Base-by-base conservation (phyloP, 2,329 filamentous ascomycete species). In the Colletotrichum sp. region DNA sequence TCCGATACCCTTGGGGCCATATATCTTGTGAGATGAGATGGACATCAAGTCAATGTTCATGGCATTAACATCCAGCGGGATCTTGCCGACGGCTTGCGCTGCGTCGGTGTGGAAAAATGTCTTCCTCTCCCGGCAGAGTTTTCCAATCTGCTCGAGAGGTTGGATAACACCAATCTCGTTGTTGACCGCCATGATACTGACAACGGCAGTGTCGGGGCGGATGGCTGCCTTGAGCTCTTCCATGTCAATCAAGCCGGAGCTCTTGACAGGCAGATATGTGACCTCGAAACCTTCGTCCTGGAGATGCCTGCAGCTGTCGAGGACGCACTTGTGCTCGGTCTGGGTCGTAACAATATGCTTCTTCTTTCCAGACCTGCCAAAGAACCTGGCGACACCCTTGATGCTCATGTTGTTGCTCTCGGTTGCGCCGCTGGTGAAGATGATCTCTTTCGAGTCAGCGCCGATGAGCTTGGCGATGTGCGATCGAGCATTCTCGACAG, bases 351-450 rank as follows among this genome's bases (percentile, higher is more conserved):
- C 96, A 82, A 99, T 96, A 86, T 99, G 97, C 87, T 94, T 98
- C 92, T 98, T 98, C 92, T 98, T 98, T 80, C 96, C 96, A 4
- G 92, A 93, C 74, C 95, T 92, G 79, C 95, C 96, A 84, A 98
- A 98, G 87, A 99, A 99, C 78, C 96, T 91, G 25, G 97, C 96
- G 10, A 99, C 96, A 78, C 97, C 97, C 88, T 99, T 99, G 88
- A 99, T 95, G 85, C 96, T 98, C 97, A 99, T 99, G 82, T 99
- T 99, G 87, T 99, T 99, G 83, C 96, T 98, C 88, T 99, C 97
- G 0, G 97, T 99, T 18, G 97, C 97, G 71, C 97, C 97, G 81
- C 96, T 98, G 8, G 97, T 99, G 87, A 99, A 98, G 81, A 99
- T 97, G 79, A 99, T 98, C 84, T 99, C 97, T 86, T 99, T 99